Evolutionary conservation across 371 early-diverging fungal species (phyloP).

Genomic region (Zopfochytrium polystomum): DNA sequence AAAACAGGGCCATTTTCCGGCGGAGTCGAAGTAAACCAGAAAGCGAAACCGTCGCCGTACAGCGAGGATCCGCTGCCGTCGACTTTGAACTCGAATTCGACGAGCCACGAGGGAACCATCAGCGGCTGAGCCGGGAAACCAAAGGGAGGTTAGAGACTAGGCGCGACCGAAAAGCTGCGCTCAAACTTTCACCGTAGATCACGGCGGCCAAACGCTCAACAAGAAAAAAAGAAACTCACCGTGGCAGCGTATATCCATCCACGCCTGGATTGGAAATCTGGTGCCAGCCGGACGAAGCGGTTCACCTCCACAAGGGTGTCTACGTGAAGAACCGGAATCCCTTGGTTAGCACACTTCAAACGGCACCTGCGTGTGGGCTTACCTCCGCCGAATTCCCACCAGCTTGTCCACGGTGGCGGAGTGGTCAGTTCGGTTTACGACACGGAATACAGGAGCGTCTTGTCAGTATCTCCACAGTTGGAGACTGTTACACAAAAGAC

Average conservation of each 20-base stretch:
- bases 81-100: constrained; percentile 92
- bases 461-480: not conserved
- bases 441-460: not conserved
- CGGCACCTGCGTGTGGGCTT: not conserved
- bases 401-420: constrained; percentile 16
- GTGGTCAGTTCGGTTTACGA: no score
- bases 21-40: constrained; percentile 75
- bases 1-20: constrained; percentile 77
- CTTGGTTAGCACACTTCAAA: not conserved
- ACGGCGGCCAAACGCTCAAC: no score
- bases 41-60: constrained; percentile 93
- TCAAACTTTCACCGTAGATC: no score
- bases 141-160: constrained; percentile 6
- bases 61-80: constrained; percentile 61
- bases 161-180: not conserved
- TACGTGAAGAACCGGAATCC: constrained; percentile 2
- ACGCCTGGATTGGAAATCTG: constrained; percentile 70
- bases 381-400: constrained; percentile 55
- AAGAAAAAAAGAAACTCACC: constrained; percentile 17
- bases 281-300: constrained; percentile 72
- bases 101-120: constrained; percentile 70
- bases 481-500: not conserved
- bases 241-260: constrained; percentile 81
- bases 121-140: constrained; percentile 51
- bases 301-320: constrained; percentile 48